Evolutionary conservation across 2,329 filamentous ascomycete species (phyloP), one percentile per base, ranked within the genome.

Genomic region (Colletotrichum musae): DNA sequence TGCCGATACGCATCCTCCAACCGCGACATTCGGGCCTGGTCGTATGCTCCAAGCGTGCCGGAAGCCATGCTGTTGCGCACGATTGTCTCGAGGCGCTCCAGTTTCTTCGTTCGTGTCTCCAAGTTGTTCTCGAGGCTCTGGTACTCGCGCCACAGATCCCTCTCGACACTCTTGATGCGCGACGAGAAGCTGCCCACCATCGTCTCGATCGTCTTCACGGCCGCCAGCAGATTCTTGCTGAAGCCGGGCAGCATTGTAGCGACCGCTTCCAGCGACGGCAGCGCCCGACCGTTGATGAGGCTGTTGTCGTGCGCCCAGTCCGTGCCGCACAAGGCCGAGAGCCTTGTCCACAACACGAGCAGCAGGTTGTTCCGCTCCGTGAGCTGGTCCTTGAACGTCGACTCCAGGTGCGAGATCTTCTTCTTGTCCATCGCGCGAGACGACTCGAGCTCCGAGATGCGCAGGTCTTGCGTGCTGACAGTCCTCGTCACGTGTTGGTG

Each of bases 301-400:
- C 92, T 92, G 79, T 98, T 95, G 75, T 92, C 91, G 78, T 97
- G 93, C 5, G 93, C 90, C 95, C 96, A 99, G 77, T 98, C 96
- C 0, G 90, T 88, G 12, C 96, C 96, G 75, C 96, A 98, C 51
- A 98, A 87, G 0, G 89, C 87, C 4, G 94, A 95, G 9, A 99
- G 87, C 53, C 93, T 89, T 72, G 95, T 95, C 96, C 96, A 99
- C 5, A 98, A 84, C n/a, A 90, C 87, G 24, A 98, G 88, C 18
- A 98, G 87, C 60, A 99, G 85, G 70, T 93, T 92, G 81, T 98
- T 98, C 64, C 96, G 91, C 81, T 98, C 96, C 51, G 88, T 88
- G 47, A 98, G 87, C 81, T 98, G 94, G 60, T 98, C 95, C 74
- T 92, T 93, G 80, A 94, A 93, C 67, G 91, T 89, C 72, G 91